Evolutionary conservation across 2,329 filamentous ascomycete genomes (phyloP), one percentile per base, ranked within the genome.

Genomic region (Aureobasidium sp.): DNA sequence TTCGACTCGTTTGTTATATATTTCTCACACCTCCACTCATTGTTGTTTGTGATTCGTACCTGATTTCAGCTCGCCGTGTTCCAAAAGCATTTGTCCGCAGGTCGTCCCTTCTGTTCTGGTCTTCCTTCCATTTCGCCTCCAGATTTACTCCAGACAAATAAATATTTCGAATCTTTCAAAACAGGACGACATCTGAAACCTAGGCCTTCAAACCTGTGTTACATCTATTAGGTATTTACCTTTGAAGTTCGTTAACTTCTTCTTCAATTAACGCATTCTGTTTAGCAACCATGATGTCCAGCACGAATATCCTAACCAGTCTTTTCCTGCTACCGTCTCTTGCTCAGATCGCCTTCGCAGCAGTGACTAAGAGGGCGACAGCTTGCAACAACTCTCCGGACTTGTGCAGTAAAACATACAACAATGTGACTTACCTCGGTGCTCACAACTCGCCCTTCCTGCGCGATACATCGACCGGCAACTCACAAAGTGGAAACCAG

Each of bases 381-480:
- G 64, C 62, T 45, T 94, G 90, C 82, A 94, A 94, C 77, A 93
- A 93, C 79, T 91, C 88, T 0, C 88, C 89, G 0, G 77, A 80
- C 47, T 82, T 94, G 44, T 94, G 90, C 78, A 78, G 76, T 64
- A 84, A 84, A 66, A 76, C 83, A 20, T 94, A 94, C 78, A 86
- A 85, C 76, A 84, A 88, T 41, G 83, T 94, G 68, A 92, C 89
- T 3, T 83, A 92, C 72, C 83, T 93, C 70, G 89, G 89, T 25
- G 88, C 87, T 20, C 89, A 92, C 76, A 82, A 91, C 75, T 86
- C 84, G 64, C 80, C 88, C 12, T 92, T 91, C 71, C 73, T 91
- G 14, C 81, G 87, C 55, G 86, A 90, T 68, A 72, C 76, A 29
- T 81, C 80, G 61, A 87, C 84, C 0, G 77, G 76, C 64, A 83